Conservation (phyloP, 2,329 filamentous ascomycete species). For the Venturia effusa region DNA sequence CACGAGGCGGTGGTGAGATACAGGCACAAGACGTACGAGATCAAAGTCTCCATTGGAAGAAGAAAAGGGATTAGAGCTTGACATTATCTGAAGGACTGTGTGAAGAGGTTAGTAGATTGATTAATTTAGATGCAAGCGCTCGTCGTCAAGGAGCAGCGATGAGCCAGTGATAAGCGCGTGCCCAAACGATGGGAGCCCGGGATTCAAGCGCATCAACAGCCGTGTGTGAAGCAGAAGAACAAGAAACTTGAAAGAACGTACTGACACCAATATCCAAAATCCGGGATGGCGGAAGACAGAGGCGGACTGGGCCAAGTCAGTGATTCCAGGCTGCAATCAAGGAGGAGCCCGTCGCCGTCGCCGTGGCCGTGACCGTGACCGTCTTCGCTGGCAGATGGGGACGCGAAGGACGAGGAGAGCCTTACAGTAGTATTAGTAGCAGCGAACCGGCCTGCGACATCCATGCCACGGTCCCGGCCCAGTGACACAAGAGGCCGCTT, state of each 20-base stretch:
- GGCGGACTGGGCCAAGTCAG: background rate
- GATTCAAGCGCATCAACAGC: background rate
- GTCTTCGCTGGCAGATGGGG: background rate
- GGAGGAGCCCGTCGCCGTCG: background rate
- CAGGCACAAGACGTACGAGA: background rate
- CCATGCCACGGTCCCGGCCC: background rate
- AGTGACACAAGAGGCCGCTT: background rate
- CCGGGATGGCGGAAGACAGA: background rate
- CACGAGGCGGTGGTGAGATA: background rate
- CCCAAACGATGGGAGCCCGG: background rate
- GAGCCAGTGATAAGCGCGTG: background rate
- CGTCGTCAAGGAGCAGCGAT: background rate
- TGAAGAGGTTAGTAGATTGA: background rate
- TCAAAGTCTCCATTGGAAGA: background rate
- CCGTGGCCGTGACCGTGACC: no score
- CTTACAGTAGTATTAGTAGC: conserved; percentile 4
- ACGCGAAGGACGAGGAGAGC: background rate
- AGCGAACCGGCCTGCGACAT: background rate
- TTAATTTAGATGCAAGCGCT: conserved; percentile 1
- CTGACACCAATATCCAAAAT: background rate
- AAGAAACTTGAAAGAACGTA: background rate
- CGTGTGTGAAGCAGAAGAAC: background rate
- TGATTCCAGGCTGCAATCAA: background rate
- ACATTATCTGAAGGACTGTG: background rate
- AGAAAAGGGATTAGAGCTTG: background rate